Evolutionary conservation across 2,329 filamentous ascomycete genomes (phyloP).

Genomic region (Allantophomopsis lycopodina): DNA sequence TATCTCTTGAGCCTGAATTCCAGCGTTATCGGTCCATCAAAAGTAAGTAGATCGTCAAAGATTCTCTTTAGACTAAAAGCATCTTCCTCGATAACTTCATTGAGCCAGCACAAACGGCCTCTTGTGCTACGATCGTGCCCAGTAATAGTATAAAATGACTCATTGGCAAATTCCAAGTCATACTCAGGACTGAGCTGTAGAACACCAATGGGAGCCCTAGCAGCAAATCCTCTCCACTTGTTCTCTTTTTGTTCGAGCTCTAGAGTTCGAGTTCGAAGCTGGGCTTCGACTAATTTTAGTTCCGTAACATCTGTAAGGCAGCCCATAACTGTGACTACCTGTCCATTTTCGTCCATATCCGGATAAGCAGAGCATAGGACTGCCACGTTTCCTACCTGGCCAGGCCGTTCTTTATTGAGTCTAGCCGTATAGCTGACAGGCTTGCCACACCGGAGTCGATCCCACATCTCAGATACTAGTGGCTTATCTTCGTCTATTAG

Average conservation of each 20-base stretch:
- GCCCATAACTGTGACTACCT: slow-evolving; percentile 8
- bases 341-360: slow-evolving; percentile 5
- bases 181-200: slow-evolving; percentile 1
- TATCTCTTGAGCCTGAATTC: too few species aligned
- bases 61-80: background rate
- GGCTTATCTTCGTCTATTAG: background rate
- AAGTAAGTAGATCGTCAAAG: too few species aligned
- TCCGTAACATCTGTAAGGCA: slow-evolving; percentile 5
- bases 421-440: slow-evolving; percentile 5
- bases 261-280: slow-evolving; percentile 3
- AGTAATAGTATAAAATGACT: slow-evolving; percentile 46
- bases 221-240: too few species aligned
- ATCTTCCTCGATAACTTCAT: background rate
- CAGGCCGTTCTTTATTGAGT: slow-evolving; percentile 4
- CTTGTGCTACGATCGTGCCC: slow-evolving; percentile 23
- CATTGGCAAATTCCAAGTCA: slow-evolving; percentile 52
- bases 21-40: too few species aligned
- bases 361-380: slow-evolving; percentile 2
- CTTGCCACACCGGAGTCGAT: background rate
- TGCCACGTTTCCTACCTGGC: slow-evolving; percentile 1
- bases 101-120: slow-evolving; percentile 17
- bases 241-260: too few species aligned
- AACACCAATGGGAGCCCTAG: too few species aligned
- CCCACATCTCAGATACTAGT: background rate
- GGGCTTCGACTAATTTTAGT: slow-evolving; percentile 8